phyloP scores from a whole-genome alignment of 306 rosid genomes.

The Gleditsia sinensis region DNA sequence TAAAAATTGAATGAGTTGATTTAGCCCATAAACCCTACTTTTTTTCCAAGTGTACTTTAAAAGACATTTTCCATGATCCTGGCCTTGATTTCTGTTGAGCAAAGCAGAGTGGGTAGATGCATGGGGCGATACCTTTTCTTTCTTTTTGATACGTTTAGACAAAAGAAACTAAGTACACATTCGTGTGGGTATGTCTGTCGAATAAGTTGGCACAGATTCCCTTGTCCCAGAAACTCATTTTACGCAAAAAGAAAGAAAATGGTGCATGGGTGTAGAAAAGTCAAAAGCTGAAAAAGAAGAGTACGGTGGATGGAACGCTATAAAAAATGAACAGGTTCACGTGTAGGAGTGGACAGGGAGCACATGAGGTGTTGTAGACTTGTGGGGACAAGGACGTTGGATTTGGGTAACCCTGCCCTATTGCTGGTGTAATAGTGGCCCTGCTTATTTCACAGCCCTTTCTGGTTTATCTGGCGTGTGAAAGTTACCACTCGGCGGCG shows the following conservation, averaged over 20 bases:
- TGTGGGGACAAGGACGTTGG: conserved; percentile 29
- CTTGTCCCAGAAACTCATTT: neutral
- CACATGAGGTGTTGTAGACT: conserved; percentile 53
- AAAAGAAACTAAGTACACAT: neutral
- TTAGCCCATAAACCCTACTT: neutral
- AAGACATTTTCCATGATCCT: neutral
- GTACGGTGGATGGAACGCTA: conserved; percentile 16
- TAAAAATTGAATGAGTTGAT: neutral
- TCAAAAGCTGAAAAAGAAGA: neutral
- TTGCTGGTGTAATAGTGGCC: conserved; percentile 21
- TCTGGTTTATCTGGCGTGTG: neutral
- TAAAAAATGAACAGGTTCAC: conserved; percentile 48
- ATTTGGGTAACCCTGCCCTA: conserved; percentile 17
- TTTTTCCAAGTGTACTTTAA: neutral
- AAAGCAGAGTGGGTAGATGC: no score
- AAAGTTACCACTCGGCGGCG: neutral
- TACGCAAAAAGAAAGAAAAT: neutral
- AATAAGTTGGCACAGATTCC: neutral
- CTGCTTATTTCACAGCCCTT: neutral
- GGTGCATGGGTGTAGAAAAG: neutral
- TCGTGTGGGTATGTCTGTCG: conserved; percentile 15
- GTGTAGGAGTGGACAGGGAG: conserved; percentile 42
- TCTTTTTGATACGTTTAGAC: neutral
- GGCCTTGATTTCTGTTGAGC: neutral
- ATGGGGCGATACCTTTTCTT: neutral